Percentiles rank a stretch among this genome's conserved stretches.
phyloP scores from a whole-genome alignment of 2,329 filamentous ascomycete species.

The Endothia cerciana region DNA sequence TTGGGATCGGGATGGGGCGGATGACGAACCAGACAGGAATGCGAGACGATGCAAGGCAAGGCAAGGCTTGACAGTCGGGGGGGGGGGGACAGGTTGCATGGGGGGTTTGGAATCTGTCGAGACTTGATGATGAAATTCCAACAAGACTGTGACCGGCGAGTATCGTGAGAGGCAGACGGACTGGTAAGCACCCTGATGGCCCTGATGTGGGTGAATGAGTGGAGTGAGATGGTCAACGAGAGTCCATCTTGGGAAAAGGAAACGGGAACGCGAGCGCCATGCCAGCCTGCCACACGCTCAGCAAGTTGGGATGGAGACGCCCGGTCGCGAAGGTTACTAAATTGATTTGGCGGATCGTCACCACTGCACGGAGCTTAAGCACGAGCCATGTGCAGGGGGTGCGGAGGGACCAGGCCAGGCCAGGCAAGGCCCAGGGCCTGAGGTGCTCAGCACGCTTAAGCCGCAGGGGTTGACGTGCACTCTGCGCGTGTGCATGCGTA shows the following conservation, averaged over 20 bases:
- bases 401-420: too few relatives aligned
- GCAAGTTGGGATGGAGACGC: conserved; percentile 4
- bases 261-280: neutral
- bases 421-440: too few relatives aligned
- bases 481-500: too few relatives aligned
- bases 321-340: conserved; percentile 13
- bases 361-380: conserved; percentile 1
- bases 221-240: neutral
- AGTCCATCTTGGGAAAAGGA: neutral
- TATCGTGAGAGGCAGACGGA: neutral
- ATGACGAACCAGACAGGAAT: conserved; percentile 6
- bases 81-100: neutral
- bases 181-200: neutral
- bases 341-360: conserved; percentile 16
- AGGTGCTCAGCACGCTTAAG: too few relatives aligned
- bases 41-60: conserved; percentile 2
- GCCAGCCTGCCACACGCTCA: neutral
- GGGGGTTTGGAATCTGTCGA: neutral
- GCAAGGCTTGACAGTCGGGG: neutral
- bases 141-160: neutral
- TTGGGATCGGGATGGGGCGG: neutral
- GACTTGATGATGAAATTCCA: conserved; percentile 1
- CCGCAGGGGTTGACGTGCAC: too few relatives aligned
- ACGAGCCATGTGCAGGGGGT: neutral
- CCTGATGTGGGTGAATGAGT: neutral